Conservation (phyloP, 371 early-diverging fungal species). For the Neoconidiobolus thromboides region DNA sequence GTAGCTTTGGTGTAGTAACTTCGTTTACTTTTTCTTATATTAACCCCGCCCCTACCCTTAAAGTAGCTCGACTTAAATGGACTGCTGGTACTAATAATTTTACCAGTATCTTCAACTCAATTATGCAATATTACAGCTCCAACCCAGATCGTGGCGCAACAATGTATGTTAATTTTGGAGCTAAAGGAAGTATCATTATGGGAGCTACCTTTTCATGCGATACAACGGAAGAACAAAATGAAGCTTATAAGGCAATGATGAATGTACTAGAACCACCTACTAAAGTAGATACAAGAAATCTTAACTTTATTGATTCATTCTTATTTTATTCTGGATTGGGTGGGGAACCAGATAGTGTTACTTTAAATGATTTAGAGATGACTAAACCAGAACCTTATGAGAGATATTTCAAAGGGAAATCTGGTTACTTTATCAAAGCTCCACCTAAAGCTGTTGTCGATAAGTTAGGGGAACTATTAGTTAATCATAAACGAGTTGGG, state of each 20-base stretch:
- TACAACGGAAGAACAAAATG: neutral
- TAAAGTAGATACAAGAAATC: neutral
- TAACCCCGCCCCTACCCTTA: conserved; percentile 6
- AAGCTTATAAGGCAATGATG: neutral
- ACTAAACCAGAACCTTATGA: neutral
- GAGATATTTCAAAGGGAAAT: neutral
- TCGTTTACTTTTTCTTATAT: conserved; percentile 10
- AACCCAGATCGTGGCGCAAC: neutral
- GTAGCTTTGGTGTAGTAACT: conserved; percentile 17
- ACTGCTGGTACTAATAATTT: neutral
- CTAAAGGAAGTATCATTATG: neutral
- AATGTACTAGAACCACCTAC: neutral
- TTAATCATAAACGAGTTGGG: neutral
- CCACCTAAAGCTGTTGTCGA: neutral
- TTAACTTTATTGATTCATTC: conserved; percentile 1
- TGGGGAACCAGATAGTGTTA: neutral
- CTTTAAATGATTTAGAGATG: neutral
- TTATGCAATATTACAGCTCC: neutral
- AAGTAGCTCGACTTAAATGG: neutral
- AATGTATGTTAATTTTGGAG: neutral
- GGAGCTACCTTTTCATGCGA: neutral
- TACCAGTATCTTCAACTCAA: neutral
- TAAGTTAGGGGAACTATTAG: neutral
- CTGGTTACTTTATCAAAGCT: neutral
- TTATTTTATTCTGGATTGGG: neutral